Evolutionary conservation across 140 eudicot species (phyloP).

Genomic region (Erigeron philadelphicus): DNA sequence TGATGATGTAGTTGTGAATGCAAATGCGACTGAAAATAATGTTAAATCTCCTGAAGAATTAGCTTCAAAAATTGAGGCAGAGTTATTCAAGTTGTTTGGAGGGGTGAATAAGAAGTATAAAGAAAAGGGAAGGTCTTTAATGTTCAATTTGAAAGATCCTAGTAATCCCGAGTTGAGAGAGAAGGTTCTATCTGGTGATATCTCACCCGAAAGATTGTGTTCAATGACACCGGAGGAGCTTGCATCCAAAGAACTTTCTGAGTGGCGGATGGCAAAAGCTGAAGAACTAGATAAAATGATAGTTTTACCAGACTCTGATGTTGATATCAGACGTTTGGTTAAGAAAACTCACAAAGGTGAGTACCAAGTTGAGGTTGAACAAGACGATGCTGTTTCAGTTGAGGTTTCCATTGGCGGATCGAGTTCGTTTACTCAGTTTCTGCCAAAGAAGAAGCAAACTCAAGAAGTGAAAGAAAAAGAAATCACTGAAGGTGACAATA

Average conservation of each 20-base stretch:
- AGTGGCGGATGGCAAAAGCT: constrained; percentile 31
- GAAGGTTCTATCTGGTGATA: constrained; percentile 77
- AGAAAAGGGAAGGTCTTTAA: constrained; percentile 84
- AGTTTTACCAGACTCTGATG: constrained; percentile 64
- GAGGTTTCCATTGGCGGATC: constrained; percentile 73
- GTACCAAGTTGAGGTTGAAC: constrained; percentile 75
- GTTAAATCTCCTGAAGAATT: constrained; percentile 44
- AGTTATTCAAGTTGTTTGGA: constrained; percentile 68
- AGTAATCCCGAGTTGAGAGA: constrained; percentile 90
- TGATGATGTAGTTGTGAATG: constrained; percentile 8
- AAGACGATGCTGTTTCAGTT: constrained; percentile 53
- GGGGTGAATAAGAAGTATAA: constrained; percentile 92
- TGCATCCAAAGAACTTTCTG: constrained; percentile 91
- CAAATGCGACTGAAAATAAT: constrained; percentile 19
- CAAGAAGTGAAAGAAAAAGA: constrained; percentile 33
- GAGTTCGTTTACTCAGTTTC: constrained; percentile 30
- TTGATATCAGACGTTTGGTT: constrained; percentile 77
- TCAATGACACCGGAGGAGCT: constrained; percentile 98
- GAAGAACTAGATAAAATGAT: constrained; percentile 31
- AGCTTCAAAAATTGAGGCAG: constrained; percentile 62
- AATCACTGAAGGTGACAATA: constrained; percentile 26
- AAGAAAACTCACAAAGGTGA: constrained; percentile 96
- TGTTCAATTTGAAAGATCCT: constrained; percentile 80
- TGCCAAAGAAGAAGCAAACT: constrained; percentile 38
- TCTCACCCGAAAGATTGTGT: constrained; percentile 79